A percentile compares a stretch with the other conserved stretches of the same genome.
Evolutionary conservation across 805 yeast species (phyloP).

Genomic region (Wickerhamomyces chambardii): DNA sequence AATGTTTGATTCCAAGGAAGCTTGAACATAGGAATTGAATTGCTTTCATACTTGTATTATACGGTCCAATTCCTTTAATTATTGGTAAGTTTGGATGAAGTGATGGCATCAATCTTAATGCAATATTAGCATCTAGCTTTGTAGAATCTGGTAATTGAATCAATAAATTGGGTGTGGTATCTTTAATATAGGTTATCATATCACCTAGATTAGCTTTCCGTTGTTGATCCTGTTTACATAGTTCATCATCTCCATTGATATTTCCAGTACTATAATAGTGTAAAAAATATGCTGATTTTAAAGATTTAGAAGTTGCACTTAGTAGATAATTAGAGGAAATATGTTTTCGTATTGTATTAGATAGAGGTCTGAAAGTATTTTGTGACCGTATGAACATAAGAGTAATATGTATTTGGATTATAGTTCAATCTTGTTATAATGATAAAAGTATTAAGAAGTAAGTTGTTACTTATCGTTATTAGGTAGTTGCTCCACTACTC

Average conservation of each 20-base stretch:
- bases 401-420: no score
- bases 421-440: no score
- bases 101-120: slow-evolving; percentile 48
- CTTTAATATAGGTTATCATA: slow-evolving; percentile 37
- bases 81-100: slow-evolving; percentile 45
- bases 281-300: no score
- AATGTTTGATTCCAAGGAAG: slow-evolving; percentile 42
- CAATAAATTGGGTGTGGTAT: slow-evolving; percentile 42
- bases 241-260: not conserved
- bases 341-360: no score
- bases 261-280: no score
- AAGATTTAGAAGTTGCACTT: no score
- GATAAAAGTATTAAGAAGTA: no score
- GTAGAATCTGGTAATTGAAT: slow-evolving; percentile 33
- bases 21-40: slow-evolving; percentile 44
- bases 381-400: no score
- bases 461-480: no score
- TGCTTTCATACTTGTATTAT: slow-evolving; percentile 48
- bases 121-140: slow-evolving; percentile 34
- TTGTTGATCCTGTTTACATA: slow-evolving; percentile 1
- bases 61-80: slow-evolving; percentile 45
- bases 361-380: no score
- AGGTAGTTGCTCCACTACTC: no score
- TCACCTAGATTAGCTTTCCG: slow-evolving; percentile 39
- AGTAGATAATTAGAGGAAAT: no score